phyloP scores from a whole-genome alignment of 306 rosid genomes.

The Vigna unguiculata region DNA sequence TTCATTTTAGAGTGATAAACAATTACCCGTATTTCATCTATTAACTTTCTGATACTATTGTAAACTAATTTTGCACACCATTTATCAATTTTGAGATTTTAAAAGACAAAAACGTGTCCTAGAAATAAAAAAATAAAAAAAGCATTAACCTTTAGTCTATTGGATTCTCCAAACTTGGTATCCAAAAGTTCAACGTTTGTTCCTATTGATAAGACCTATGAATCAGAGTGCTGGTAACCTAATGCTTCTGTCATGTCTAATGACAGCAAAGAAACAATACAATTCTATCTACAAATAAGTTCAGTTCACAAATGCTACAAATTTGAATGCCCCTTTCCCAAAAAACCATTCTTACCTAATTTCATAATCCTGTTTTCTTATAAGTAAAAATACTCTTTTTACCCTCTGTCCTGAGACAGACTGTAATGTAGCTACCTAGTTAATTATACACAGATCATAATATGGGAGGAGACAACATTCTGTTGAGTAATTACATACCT shows the following conservation, averaged over 20 bases:
- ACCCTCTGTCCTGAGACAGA: neutral
- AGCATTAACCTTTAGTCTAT: too few relatives aligned
- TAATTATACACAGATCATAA: constrained; percentile 11
- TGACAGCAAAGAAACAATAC: neutral
- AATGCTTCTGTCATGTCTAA: too few relatives aligned
- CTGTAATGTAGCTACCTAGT: neutral
- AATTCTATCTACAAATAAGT: neutral
- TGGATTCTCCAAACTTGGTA: too few relatives aligned
- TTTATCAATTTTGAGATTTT: too few relatives aligned
- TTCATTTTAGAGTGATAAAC: neutral
- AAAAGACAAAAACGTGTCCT: too few relatives aligned
- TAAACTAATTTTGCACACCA: too few relatives aligned
- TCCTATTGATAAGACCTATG: too few relatives aligned
- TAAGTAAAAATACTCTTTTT: neutral
- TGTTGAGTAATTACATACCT: constrained; percentile 56
- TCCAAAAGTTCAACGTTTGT: too few relatives aligned
- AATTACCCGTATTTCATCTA: neutral
- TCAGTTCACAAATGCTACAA: neutral
- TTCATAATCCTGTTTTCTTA: neutral
- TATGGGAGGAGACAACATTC: neutral
- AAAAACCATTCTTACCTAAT: neutral
- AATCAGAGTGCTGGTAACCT: too few relatives aligned
- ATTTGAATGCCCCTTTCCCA: neutral
- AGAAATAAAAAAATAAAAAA: too few relatives aligned
- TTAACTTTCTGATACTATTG: too few relatives aligned